phyloP scores from a whole-genome alignment of 306 rosid genomes.

The Acacia confusa region DNA sequence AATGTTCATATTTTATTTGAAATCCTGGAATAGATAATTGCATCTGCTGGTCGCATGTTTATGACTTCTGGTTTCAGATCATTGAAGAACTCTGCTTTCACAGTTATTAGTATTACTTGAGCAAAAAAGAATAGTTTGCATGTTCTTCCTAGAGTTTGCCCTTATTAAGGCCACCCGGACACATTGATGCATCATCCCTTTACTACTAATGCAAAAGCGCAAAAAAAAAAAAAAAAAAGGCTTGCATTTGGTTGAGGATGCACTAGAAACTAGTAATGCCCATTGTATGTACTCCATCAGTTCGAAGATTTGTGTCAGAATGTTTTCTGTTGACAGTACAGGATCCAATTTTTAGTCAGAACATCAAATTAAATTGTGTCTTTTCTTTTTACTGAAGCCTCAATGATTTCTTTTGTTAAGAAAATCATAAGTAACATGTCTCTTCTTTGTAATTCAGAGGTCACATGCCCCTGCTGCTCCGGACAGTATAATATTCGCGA shows the following conservation, averaged over 20 bases:
- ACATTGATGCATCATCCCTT: not conserved
- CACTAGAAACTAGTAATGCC: not conserved
- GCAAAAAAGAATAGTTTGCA: not conserved
- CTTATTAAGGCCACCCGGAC: not conserved
- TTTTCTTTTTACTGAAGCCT: slow-evolving; percentile 17
- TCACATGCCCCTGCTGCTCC: slow-evolving; percentile 38
- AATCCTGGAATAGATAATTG: slow-evolving; percentile 5
- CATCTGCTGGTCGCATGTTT: not conserved
- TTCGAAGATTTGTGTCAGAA: not conserved
- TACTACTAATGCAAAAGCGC: not conserved
- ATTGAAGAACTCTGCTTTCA: not conserved
- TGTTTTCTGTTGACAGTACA: not conserved
- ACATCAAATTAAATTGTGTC: slow-evolving; percentile 3
- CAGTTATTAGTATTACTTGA: not conserved
- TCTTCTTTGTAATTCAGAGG: slow-evolving; percentile 51
- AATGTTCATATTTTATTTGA: not conserved
- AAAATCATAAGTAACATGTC: slow-evolving; percentile 15
- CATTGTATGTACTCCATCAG: not conserved
- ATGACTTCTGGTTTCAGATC: not conserved
- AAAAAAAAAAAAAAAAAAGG: too few species aligned
- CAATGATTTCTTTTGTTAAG: not conserved
- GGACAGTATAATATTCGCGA: slow-evolving; percentile 52
- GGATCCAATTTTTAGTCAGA: slow-evolving; percentile 10
- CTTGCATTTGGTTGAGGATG: not conserved
- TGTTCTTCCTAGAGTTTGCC: not conserved